Percentiles rank a stretch among this genome's conserved stretches.
These are phyloP conservation scores for Elymus sibiricus DNA, from an alignment of 176 grass and related monocot species.

Conservation along the genomic window DNA sequence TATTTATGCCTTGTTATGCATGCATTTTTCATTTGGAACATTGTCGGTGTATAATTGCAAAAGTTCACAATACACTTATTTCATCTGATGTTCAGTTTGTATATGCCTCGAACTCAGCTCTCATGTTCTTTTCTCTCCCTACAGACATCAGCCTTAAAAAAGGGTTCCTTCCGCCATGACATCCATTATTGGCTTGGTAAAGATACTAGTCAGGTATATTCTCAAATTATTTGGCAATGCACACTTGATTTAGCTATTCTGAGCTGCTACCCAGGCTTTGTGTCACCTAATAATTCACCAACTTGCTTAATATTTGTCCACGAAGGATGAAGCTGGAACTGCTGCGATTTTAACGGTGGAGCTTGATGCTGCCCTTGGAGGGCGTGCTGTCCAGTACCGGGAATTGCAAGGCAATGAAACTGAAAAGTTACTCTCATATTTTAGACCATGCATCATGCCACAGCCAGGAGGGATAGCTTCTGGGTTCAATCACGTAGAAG, in stretches of 20 bases:
- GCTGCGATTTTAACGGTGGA: slow-evolving; percentile 89
- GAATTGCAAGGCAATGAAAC: slow-evolving; percentile 94
- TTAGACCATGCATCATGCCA: slow-evolving; percentile 98
- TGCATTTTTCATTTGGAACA: too few species aligned
- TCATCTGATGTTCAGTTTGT: background rate
- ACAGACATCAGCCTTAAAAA: slow-evolving; percentile 81
- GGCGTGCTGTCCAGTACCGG: slow-evolving; percentile 86
- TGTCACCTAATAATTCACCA: background rate
- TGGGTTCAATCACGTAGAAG: slow-evolving; percentile 81
- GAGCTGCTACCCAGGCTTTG: background rate
- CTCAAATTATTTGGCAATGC: slow-evolving; percentile 22
- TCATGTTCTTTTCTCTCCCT: slow-evolving; percentile 27
- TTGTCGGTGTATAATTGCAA: too few species aligned
- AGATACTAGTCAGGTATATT: slow-evolving; percentile 90
- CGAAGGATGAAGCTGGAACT: slow-evolving; percentile 89
- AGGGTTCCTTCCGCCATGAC: slow-evolving; percentile 86
- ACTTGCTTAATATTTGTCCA: slow-evolving; percentile 6
- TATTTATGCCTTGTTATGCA: slow-evolving; percentile 11
- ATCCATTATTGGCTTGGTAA: slow-evolving; percentile 99
- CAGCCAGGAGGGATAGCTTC: slow-evolving; percentile 78
- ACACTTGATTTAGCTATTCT: slow-evolving; percentile 26
- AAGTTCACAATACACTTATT: background rate
- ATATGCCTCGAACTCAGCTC: background rate
- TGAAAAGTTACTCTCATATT: slow-evolving; percentile 84
- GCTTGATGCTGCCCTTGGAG: slow-evolving; percentile 85